phyloP scores from a whole-genome alignment of 768 basidiomycete genomes.

The Suillus decipiens region DNA sequence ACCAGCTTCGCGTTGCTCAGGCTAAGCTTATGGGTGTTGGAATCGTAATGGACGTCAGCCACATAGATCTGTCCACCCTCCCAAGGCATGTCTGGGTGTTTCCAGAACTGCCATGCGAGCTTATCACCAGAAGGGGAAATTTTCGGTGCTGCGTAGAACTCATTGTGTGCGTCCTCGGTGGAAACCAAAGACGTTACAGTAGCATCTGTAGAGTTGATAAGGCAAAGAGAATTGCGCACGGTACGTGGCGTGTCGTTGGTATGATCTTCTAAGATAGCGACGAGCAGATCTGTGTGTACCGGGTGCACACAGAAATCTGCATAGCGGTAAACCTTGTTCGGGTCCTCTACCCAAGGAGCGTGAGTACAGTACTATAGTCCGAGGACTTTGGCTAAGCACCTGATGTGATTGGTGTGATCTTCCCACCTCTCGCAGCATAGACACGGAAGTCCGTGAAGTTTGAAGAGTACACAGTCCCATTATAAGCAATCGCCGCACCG shows the following conservation, averaged over 20 bases:
- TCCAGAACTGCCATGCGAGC: constrained; percentile 65
- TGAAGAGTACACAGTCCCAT: constrained; percentile 59
- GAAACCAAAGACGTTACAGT: constrained; percentile 42
- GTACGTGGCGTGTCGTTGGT: constrained; percentile 42
- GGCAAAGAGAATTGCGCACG: constrained; percentile 49
- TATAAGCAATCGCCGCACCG: constrained; percentile 53
- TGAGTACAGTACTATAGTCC: background rate
- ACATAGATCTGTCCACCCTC: constrained; percentile 55
- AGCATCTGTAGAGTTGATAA: constrained; percentile 48
- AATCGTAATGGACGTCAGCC: constrained; percentile 40
- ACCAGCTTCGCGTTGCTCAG: constrained; percentile 43
- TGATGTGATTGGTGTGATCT: constrained; percentile 48
- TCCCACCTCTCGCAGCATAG: constrained; percentile 41
- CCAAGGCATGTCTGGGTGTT: constrained; percentile 69
- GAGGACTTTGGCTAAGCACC: constrained; percentile 38
- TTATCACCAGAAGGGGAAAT: constrained; percentile 57
- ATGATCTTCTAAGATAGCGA: constrained; percentile 70
- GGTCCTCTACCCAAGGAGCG: background rate
- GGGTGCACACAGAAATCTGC: constrained; percentile 60
- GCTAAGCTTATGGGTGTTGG: constrained; percentile 24
- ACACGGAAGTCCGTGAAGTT: constrained; percentile 53
- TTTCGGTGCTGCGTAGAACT: constrained; percentile 59
- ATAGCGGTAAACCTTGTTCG: constrained; percentile 38
- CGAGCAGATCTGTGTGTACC: constrained; percentile 46
- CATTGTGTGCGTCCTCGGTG: constrained; percentile 46